phyloP scores from a whole-genome alignment of 768 basidiomycete genomes.

The Crepidotus variabilis region DNA sequence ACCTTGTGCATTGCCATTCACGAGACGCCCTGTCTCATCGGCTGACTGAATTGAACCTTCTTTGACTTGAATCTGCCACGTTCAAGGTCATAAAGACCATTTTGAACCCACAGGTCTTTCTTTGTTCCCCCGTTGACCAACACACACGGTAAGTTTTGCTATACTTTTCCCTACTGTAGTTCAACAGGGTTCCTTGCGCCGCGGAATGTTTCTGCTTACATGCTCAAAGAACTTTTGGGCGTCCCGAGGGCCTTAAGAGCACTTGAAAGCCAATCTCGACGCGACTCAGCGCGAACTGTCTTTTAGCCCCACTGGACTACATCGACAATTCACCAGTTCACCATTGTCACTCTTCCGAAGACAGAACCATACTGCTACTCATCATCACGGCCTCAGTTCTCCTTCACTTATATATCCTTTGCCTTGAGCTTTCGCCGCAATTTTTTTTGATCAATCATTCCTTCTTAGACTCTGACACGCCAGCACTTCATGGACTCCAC shows the following conservation, averaged over 20 bases:
- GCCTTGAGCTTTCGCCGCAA: constrained; percentile 2
- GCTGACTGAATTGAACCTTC: not conserved
- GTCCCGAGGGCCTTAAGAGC: no score
- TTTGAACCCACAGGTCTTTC: not conserved
- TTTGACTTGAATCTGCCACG: not conserved
- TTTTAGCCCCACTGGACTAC: no score
- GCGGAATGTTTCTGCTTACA: no score
- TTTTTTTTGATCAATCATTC: constrained; percentile 8
- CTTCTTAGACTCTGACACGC: constrained; percentile 8
- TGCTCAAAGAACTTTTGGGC: no score
- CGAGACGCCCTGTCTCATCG: not conserved
- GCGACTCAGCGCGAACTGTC: no score
- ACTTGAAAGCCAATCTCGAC: no score
- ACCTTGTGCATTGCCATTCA: not conserved
- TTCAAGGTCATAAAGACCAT: not conserved
- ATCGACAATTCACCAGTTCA: no score
- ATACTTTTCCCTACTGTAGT: no score
- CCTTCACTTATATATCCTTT: no score
- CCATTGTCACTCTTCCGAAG: no score
- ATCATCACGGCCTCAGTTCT: not conserved
- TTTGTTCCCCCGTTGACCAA: not conserved
- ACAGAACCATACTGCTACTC: no score
- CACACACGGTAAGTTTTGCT: not conserved
- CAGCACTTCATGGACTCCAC: constrained; percentile 20
- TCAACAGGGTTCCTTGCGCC: no score